phyloP scores from a whole-genome alignment of 306 rosid genomes.

The Arachis hypogaea region DNA sequence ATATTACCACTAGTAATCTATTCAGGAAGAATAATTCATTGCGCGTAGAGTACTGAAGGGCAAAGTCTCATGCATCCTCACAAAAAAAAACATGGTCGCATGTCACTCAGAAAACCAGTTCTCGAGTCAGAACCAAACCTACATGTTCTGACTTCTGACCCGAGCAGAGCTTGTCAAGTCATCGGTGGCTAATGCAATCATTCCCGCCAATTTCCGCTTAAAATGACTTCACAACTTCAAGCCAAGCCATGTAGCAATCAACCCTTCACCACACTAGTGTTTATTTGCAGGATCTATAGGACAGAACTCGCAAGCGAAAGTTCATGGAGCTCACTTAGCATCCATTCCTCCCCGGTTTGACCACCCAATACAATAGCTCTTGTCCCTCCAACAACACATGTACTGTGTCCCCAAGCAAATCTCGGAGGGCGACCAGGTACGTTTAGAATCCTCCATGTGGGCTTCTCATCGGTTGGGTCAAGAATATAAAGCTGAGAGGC shows the following conservation, averaged over 20 bases:
- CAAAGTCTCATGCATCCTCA: slow-evolving; percentile 57
- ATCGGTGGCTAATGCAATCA: slow-evolving; percentile 37
- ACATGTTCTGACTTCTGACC: slow-evolving; percentile 50
- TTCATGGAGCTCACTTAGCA: slow-evolving; percentile 88
- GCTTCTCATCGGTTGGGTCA: slow-evolving; percentile 89
- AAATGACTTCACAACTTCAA: slow-evolving; percentile 39
- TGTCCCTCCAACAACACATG: slow-evolving; percentile 93
- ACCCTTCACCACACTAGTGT: slow-evolving; percentile 38
- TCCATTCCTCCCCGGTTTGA: slow-evolving; percentile 96
- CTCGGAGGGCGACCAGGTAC: slow-evolving; percentile 90
- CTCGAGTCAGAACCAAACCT: slow-evolving; percentile 53
- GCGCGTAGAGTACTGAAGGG: slow-evolving; percentile 50
- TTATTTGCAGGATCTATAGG: slow-evolving; percentile 48
- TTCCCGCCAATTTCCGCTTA: slow-evolving; percentile 41
- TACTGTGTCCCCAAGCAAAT: slow-evolving; percentile 95
- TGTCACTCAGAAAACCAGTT: slow-evolving; percentile 50
- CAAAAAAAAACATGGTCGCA: slow-evolving; percentile 46
- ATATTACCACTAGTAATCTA: slow-evolving; percentile 58
- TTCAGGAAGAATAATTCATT: slow-evolving; percentile 54
- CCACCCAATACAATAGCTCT: slow-evolving; percentile 92
- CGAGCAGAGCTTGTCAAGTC: slow-evolving; percentile 39
- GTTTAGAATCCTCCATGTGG: slow-evolving; percentile 85
- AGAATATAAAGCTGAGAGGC: slow-evolving; percentile 86
- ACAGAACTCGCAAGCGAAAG: slow-evolving; percentile 74
- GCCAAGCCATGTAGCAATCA: slow-evolving; percentile 37